Evolutionary conservation across 1,284 basidiomycete genomes (phyloP).

Genomic region (Grifola frondosa): DNA sequence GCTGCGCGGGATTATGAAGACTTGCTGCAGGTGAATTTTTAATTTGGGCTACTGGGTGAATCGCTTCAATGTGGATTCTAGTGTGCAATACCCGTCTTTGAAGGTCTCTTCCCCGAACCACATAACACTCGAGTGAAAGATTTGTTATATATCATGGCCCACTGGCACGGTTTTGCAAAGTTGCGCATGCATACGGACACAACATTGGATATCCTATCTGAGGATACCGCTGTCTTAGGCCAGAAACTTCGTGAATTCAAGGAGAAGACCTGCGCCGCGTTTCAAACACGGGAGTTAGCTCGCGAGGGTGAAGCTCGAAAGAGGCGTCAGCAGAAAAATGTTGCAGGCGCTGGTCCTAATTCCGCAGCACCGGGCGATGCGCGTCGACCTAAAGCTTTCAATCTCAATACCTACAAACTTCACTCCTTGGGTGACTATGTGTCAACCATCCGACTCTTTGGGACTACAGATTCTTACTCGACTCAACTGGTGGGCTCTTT

Average conservation of each 20-base stretch:
- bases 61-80: slow-evolving; percentile 8
- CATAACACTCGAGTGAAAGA: slow-evolving; percentile 20
- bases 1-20: slow-evolving; percentile 30
- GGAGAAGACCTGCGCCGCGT: slow-evolving; percentile 13
- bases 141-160: slow-evolving; percentile 23
- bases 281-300: slow-evolving; percentile 18
- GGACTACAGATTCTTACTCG: slow-evolving; percentile 22
- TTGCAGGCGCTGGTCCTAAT: no score
- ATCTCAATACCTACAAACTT: slow-evolving; percentile 24
- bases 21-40: slow-evolving; percentile 25
- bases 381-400: slow-evolving; percentile 7
- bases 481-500: slow-evolving; percentile 30
- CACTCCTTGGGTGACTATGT: slow-evolving; percentile 26
- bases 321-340: slow-evolving; percentile 3
- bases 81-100: slow-evolving; percentile 30
- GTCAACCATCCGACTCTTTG: slow-evolving; percentile 13
- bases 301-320: slow-evolving; percentile 13
- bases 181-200: slow-evolving; percentile 30
- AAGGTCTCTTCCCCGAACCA: slow-evolving; percentile 26
- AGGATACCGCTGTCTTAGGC: slow-evolving; percentile 19
- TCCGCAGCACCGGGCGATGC: background rate
- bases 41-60: no score
- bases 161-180: slow-evolving; percentile 33
- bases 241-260: slow-evolving; percentile 17
- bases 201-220: slow-evolving; percentile 18